These are phyloP conservation scores for Eragrostis nindensis DNA, from an alignment of 176 grass and related monocot genomes.

Conservation along the genomic window DNA sequence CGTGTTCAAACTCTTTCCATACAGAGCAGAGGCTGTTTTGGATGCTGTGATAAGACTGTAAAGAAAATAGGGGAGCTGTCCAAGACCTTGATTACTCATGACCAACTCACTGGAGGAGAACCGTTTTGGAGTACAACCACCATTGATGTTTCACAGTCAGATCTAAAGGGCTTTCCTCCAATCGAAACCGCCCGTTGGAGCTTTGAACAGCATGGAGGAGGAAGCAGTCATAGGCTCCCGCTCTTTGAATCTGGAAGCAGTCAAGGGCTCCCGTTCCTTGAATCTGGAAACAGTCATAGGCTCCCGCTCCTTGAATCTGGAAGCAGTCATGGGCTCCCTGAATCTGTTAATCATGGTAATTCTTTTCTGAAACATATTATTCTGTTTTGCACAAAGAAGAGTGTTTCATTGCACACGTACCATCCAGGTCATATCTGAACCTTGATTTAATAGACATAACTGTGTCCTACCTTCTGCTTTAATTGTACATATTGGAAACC, in stretches of 20 bases:
- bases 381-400: neutral
- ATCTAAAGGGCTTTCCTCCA: constrained; percentile 24
- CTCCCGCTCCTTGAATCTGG: constrained; percentile 1
- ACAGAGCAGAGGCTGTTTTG: constrained; percentile 78
- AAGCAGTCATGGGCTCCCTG: neutral
- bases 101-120: constrained; percentile 33
- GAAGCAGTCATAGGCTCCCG: constrained; percentile 36
- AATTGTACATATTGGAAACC: neutral
- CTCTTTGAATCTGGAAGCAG: neutral
- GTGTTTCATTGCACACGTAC: neutral
- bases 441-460: neutral
- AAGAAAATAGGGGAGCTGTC: constrained; percentile 38
- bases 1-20: constrained; percentile 50
- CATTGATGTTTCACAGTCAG: constrained; percentile 52
- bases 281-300: neutral
- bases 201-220: constrained; percentile 34
- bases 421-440: neutral
- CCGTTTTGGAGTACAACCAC: constrained; percentile 57
- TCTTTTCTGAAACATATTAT: constrained; percentile 1
- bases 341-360: constrained; percentile 46
- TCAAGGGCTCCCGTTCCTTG: neutral
- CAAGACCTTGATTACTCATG: constrained; percentile 30
- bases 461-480: neutral
- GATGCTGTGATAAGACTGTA: constrained; percentile 55
- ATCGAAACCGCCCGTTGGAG: constrained; percentile 11